Evolutionary conservation across 164 flowering plant genomes (phyloP), one percentile per base, ranked within the genome.

Genomic region (Aristolochia contorta): DNA sequence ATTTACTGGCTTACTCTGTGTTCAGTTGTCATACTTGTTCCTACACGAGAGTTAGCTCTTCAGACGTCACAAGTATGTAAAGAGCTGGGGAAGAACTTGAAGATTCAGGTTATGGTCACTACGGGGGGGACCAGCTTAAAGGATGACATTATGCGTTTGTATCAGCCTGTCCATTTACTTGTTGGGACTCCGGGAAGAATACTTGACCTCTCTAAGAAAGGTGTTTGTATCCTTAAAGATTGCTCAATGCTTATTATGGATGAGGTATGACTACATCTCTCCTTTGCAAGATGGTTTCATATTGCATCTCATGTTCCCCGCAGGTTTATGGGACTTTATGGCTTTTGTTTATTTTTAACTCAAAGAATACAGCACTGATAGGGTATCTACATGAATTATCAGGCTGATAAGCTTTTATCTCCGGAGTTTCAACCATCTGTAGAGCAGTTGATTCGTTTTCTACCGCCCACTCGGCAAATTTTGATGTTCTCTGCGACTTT

Each of bases 161-260:
- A 93, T 71, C 98, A 93, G 67, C 98, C 98, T 3, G 97, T 93
- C 24, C 98, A 92, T 72, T 80, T 92, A 63, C 98, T 92, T 68
- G 97, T 92, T 66, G 98, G 98, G 67, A 92, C 97, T 43, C 98
- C 98, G 32, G 98, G 98, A 65, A 83, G 98, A 75, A 86, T 93
- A 27, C 72, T 93, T 48, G 98, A 93, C 82, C 97, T 93, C 69
- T 80, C 96, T 6, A 89, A 80, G 56, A 93, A 93, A 65, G 98
- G 98, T 55, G 82, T 93, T 45, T 93, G 98, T 59, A 22, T 79
- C 63, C 74, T 92, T 74, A 87, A 84, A 63, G 81, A 92, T 62
- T 89, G 98, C 65, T 69, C 84, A 53, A 82, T 93, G 96, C 88
- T 93, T 72, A 82, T 85, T 48, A 82, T 93, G 98, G 98, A 93